Conservation (phyloP, 805 yeast species). For the Cyberlindnera galapagoensis region DNA sequence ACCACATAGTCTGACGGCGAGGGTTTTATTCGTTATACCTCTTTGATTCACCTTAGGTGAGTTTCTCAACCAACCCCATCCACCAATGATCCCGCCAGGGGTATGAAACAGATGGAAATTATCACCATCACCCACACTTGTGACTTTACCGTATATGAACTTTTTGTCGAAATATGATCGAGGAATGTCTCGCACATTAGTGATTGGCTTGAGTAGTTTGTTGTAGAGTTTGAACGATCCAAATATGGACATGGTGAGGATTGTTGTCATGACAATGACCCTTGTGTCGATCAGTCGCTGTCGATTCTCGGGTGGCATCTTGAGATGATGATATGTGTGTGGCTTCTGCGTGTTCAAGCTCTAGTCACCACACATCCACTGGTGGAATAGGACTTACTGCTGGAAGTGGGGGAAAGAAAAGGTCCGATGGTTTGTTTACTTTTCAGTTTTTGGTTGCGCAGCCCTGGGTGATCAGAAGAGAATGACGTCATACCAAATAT, state of each 20-base stretch:
- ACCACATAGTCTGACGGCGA: conserved; percentile 81
- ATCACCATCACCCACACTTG: conserved; percentile 94
- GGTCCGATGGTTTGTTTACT: too few relatives aligned
- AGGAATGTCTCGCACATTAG: conserved; percentile 47
- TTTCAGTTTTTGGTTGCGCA: too few relatives aligned
- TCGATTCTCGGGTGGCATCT: too few relatives aligned
- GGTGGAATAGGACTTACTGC: too few relatives aligned
- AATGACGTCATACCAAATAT: too few relatives aligned
- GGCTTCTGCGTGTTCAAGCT: too few relatives aligned
- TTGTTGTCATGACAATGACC: conserved; percentile 24
- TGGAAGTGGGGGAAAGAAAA: too few relatives aligned
- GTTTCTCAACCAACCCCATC: conserved; percentile 88
- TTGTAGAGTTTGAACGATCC: conserved; percentile 40
- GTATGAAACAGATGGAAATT: conserved; percentile 89
- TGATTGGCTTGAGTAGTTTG: conserved; percentile 43
- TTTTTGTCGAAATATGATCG: conserved; percentile 33
- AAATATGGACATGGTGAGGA: conserved; percentile 33
- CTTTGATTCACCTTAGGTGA: conserved; percentile 50
- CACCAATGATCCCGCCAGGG: conserved; percentile 82
- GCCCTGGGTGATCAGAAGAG: too few relatives aligned
- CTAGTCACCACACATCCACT: too few relatives aligned
- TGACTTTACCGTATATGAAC: conserved; percentile 64
- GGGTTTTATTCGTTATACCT: conserved; percentile 52
- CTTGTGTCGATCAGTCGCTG: conserved; percentile 16
- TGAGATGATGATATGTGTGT: too few relatives aligned